Percentiles rank a stretch among this genome's conserved stretches.
Evolutionary conservation across 2,329 filamentous ascomycete genomes (phyloP).

Genomic region (Pseudogymnoascus sp.): DNA sequence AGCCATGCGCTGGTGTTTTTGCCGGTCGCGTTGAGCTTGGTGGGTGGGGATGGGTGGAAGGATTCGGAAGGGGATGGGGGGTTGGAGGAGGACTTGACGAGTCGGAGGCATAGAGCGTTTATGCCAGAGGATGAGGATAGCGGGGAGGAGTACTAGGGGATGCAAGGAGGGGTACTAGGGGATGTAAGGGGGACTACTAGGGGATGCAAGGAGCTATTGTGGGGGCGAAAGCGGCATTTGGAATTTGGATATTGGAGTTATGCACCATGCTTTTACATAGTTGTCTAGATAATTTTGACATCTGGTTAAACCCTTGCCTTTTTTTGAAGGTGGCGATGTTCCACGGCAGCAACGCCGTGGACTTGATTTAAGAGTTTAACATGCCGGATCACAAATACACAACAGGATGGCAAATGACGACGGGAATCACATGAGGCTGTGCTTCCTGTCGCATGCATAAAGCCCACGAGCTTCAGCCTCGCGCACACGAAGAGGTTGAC

Average conservation of each 20-base stretch:
- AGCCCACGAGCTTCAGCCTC: background rate
- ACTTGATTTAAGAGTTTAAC: background rate
- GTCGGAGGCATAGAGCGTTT: conserved; percentile 67
- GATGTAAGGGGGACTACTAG: background rate
- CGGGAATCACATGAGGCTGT: background rate
- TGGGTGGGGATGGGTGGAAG: conserved; percentile 79
- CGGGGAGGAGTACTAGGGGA: conserved; percentile 14
- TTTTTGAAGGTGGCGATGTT: background rate
- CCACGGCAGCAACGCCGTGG: background rate
- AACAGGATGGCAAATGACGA: background rate
- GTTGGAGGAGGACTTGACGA: conserved; percentile 79
- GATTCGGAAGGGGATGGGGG: conserved; percentile 77
- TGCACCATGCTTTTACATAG: background rate
- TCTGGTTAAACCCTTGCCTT: background rate
- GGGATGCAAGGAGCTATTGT: background rate
- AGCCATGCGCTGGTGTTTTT: conserved; percentile 85
- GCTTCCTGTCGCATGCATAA: background rate
- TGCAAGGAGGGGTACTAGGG: background rate
- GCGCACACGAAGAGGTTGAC: background rate
- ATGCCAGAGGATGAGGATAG: conserved; percentile 66
- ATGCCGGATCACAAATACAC: background rate
- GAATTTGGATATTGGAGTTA: background rate
- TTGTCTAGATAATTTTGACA: background rate
- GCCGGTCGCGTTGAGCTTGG: conserved; percentile 77
- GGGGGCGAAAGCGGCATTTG: background rate